A percentile compares a stretch with the other conserved stretches of the same genome.
Conservation (phyloP, 1,139 yeast genomes). For the Groenewaldozyma auringiensis region DNA sequence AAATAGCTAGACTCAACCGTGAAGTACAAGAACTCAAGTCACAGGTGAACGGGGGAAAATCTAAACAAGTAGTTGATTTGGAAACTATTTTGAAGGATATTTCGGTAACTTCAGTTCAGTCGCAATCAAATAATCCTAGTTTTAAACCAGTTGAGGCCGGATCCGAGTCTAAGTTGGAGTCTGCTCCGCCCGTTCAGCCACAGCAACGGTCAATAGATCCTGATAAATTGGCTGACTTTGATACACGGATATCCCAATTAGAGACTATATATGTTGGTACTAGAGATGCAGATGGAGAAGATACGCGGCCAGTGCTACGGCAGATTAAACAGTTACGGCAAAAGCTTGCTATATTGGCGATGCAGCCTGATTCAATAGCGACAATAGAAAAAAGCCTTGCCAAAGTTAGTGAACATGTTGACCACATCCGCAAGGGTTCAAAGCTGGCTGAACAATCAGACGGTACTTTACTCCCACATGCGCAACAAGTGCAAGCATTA, state of each 20-base stretch:
- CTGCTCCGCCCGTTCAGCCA: background rate
- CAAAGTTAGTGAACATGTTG: slow-evolving; percentile 5
- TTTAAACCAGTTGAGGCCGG: background rate
- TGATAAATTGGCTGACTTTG: slow-evolving; percentile 11
- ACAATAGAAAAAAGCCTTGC: slow-evolving; percentile 8
- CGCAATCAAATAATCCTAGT: background rate
- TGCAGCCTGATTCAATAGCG: slow-evolving; percentile 13
- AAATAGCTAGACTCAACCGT: background rate
- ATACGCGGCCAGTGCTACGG: slow-evolving; percentile 8
- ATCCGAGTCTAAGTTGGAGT: no score
- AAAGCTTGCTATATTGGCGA: slow-evolving; percentile 15
- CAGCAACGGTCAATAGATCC: background rate
- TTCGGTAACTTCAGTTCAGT: background rate
- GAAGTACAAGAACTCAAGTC: slow-evolving; percentile 7
- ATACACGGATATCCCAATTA: slow-evolving; percentile 13
- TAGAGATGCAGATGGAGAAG: background rate
- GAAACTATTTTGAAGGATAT: background rate
- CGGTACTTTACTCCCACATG: background rate
- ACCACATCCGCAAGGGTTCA: background rate
- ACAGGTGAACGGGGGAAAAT: slow-evolving; percentile 12
- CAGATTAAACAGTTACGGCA: slow-evolving; percentile 12
- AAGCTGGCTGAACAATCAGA: background rate
- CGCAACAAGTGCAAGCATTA: slow-evolving; percentile 20
- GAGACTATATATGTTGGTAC: slow-evolving; percentile 13
- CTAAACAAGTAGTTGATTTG: slow-evolving; percentile 6